phyloP scores from a whole-genome alignment of 768 basidiomycete genomes.

The Xanthoconium purpureum region DNA sequence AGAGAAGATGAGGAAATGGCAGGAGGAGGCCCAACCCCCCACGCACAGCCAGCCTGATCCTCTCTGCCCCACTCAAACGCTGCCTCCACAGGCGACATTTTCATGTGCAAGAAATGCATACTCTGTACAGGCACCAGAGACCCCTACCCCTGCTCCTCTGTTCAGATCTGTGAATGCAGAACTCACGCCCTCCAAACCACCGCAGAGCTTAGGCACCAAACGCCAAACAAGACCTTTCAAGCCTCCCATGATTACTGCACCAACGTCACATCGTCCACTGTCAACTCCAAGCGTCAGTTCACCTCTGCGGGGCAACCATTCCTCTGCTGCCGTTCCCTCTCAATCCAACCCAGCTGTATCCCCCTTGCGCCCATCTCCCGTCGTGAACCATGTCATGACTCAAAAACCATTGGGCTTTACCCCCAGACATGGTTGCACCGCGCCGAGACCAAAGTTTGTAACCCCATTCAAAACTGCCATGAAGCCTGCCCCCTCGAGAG shows the following conservation, averaged over 20 bases:
- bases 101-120: slow-evolving; percentile 37
- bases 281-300: slow-evolving; percentile 31
- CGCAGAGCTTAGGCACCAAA: slow-evolving; percentile 10
- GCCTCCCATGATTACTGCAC: slow-evolving; percentile 39
- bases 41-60: slow-evolving; percentile 21
- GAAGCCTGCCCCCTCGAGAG: slow-evolving; percentile 37
- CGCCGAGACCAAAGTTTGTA: slow-evolving; percentile 43
- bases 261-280: slow-evolving; percentile 12
- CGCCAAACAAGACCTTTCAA: slow-evolving; percentile 41
- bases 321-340: slow-evolving; percentile 4
- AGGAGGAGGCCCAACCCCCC: slow-evolving; percentile 32
- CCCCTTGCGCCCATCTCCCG: slow-evolving; percentile 35
- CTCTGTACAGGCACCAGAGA: slow-evolving; percentile 31
- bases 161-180: slow-evolving; percentile 26
- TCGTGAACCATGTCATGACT: slow-evolving; percentile 11
- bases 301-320: slow-evolving; percentile 9
- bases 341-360: slow-evolving; percentile 23
- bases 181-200: slow-evolving; percentile 8
- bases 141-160: slow-evolving; percentile 37
- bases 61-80: neutral
- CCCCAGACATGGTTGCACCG: slow-evolving; percentile 24
- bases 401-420: slow-evolving; percentile 26
- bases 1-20: slow-evolving; percentile 50
- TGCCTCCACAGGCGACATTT: slow-evolving; percentile 33
- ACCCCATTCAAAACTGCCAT: slow-evolving; percentile 62